Percentiles rank a stretch among this genome's conserved stretches.
These are phyloP conservation scores for Magnolia officinalis DNA, from an alignment of 164 flowering plant genomes.

Conservation along the genomic window DNA sequence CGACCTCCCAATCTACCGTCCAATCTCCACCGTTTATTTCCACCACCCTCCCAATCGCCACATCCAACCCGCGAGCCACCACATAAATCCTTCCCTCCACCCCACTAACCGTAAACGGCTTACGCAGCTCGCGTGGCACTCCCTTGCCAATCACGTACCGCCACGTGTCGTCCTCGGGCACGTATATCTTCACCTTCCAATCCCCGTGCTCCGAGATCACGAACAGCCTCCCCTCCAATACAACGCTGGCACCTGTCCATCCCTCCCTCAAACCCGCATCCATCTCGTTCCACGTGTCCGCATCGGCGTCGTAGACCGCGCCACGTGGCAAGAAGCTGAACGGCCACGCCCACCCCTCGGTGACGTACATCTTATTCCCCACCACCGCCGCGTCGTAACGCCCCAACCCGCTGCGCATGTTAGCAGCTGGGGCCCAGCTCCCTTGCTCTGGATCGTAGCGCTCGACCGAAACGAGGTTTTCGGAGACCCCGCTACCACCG, in stretches of 20 bases:
- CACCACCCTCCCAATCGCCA: constrained; percentile 36
- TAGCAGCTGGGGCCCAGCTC: constrained; percentile 32
- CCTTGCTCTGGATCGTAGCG: constrained; percentile 32
- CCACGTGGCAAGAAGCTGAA: constrained; percentile 43
- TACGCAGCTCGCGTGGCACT: constrained; percentile 39
- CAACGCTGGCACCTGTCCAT: constrained; percentile 51
- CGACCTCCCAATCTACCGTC: constrained; percentile 39
- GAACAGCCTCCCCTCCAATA: constrained; percentile 32
- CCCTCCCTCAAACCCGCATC: constrained; percentile 51
- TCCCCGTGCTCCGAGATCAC: constrained; percentile 49
- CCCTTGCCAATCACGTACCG: constrained; percentile 29
- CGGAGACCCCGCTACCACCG: constrained; percentile 35
- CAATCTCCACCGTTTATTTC: constrained; percentile 8
- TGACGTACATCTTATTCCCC: constrained; percentile 36
- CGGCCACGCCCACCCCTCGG: constrained; percentile 72
- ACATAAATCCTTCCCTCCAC: constrained; percentile 39
- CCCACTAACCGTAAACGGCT: constrained; percentile 39
- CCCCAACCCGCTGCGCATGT: constrained; percentile 25
- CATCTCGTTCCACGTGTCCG: constrained; percentile 52
- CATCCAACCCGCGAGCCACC: constrained; percentile 30
- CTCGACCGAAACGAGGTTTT: constrained; percentile 32
- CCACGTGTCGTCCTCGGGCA: constrained; percentile 41
- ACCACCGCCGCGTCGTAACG: constrained; percentile 45
- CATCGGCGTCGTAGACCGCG: constrained; percentile 34
- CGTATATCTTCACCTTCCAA: constrained; percentile 38